Conservation (phyloP, 257 asterid genomes). For the Gardenia jasminoides region DNA sequence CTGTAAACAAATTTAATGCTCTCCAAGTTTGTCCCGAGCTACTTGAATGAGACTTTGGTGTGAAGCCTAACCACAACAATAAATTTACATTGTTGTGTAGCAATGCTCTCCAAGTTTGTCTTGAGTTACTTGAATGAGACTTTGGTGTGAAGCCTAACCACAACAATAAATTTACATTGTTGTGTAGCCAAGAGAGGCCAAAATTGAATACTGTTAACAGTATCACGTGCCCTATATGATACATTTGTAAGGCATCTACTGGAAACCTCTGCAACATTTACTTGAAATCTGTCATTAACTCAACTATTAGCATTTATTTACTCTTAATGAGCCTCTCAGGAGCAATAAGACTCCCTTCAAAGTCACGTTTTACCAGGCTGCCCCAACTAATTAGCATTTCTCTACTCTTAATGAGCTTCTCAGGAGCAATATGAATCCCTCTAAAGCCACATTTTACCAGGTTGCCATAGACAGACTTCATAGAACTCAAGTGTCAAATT, state of each 20-base stretch:
- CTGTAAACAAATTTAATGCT: background rate
- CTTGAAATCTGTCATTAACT: too few species aligned
- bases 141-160: background rate
- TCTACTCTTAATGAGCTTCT: background rate
- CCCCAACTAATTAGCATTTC: background rate
- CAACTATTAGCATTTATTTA: background rate
- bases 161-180: background rate
- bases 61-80: background rate
- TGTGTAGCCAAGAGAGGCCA: too few species aligned
- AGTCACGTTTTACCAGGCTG: background rate
- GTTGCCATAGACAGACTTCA: background rate
- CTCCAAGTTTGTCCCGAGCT: background rate
- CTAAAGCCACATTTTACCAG: background rate
- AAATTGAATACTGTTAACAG: too few species aligned
- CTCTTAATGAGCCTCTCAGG: background rate
- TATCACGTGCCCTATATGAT: too few species aligned
- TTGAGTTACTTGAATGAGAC: background rate
- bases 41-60: background rate
- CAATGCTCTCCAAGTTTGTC: background rate
- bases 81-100: background rate
- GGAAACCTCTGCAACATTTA: too few species aligned
- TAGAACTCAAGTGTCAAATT: background rate
- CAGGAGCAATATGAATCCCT: background rate
- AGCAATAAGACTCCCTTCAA: background rate
- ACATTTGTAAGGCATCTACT: too few species aligned